phyloP scores from a whole-genome alignment of 768 basidiomycete species.

The Austroboletus eburneus region DNA sequence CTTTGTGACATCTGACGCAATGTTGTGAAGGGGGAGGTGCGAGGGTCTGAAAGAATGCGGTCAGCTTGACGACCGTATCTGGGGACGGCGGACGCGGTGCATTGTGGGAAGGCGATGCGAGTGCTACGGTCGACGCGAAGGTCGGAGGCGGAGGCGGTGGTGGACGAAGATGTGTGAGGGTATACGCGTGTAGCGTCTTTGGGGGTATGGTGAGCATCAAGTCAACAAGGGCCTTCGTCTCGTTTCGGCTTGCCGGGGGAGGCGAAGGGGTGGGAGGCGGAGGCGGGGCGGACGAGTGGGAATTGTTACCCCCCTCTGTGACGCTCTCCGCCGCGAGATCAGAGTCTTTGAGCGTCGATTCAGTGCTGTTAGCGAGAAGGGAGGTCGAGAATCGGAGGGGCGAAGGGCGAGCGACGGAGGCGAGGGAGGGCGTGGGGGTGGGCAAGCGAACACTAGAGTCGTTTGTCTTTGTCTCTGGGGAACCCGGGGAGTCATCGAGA shows the following conservation, averaged over 20 bases:
- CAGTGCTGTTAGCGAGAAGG: slow-evolving; percentile 24
- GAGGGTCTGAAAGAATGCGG: slow-evolving; percentile 58
- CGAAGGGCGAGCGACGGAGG: slow-evolving; percentile 27
- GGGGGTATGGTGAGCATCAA: slow-evolving; percentile 60
- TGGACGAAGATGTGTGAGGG: slow-evolving; percentile 45
- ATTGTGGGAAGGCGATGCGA: no score
- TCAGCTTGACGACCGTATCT: slow-evolving; percentile 43
- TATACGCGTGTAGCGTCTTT: slow-evolving; percentile 62
- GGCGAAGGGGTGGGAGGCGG: slow-evolving; percentile 37
- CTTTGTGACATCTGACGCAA: slow-evolving; percentile 71
- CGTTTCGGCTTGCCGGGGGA: no score
- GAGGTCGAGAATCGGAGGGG: slow-evolving; percentile 23
- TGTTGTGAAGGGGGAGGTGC: slow-evolving; percentile 66
- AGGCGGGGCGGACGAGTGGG: no score
- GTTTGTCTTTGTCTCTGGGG: slow-evolving; percentile 1
- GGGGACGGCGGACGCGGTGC: slow-evolving; percentile 30
- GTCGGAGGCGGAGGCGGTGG: neutral
- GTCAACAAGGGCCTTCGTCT: slow-evolving; percentile 42
- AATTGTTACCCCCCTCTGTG: no score
- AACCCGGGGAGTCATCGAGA: slow-evolving; percentile 1
- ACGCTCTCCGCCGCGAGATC: no score
- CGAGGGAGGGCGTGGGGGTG: slow-evolving; percentile 51
- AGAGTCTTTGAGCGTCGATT: no score
- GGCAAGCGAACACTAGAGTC: slow-evolving; percentile 39
- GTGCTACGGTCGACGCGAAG: no score